Evolutionary conservation across 805 yeast species (phyloP), one percentile per base, ranked within the genome.

Genomic region (Zygotorulaspora sp.): DNA sequence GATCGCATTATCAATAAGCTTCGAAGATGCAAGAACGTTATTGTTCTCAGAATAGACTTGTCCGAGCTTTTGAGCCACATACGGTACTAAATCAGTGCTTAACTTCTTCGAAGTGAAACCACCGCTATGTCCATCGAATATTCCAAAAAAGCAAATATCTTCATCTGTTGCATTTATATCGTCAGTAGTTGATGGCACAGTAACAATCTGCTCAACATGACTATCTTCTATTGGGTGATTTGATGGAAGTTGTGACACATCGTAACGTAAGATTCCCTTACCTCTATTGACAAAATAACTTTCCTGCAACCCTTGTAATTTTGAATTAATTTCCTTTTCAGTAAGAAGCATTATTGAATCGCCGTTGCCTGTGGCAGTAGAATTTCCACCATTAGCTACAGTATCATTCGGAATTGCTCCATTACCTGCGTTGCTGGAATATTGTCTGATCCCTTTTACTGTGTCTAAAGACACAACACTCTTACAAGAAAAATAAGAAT

Each of bases 101-200:
- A 92, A 71, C 58, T 80, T 85, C n/a, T 84, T 75, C 40, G 90
- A 78, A 1, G 98, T 92, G 47, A 85, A 84, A 79, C 95, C 88
- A 15, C 98, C 98, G 3, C 95, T 88, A 62, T 92, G 98, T 9
- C 98, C 98, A 62, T 92, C 98, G 58, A 82, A 90, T 0, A 92
- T 77, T 4, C 97, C 96, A 76, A 95, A 92, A 57, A 92, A 87
- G 74, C 84, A 83, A 83, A 96, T 82, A 60, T 90, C 96, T 1
- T 50, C 47, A 65, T 71, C 50, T 5, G 21, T 25, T 61, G 72
- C 69, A 6, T 19, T 10, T 5, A 12, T 17, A 3, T 10, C 10
- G 47, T 72, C 57, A n/a, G 44, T 46, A 32, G 68, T 59, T 36
- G 76, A 69, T 5, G 88, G 85, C 1, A 80, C 80, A 38, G 82